phyloP scores from a whole-genome alignment of 768 basidiomycete species.

The Lactarius tabidus region DNA sequence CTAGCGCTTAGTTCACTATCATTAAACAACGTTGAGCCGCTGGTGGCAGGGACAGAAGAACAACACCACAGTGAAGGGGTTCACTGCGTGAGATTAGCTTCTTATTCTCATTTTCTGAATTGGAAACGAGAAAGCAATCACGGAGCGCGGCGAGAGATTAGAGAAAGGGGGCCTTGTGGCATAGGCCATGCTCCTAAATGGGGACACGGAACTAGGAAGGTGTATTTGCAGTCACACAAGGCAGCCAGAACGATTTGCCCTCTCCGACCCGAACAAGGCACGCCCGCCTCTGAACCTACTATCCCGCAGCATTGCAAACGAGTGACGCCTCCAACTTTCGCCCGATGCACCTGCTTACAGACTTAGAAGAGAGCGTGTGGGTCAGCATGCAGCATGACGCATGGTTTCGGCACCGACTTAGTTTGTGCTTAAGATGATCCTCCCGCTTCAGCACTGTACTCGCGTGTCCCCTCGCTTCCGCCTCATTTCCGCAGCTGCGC shows the following conservation, averaged over 20 bases:
- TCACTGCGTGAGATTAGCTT: not conserved
- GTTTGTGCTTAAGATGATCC: no score
- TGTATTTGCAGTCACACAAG: not conserved
- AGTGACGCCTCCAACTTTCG: not conserved
- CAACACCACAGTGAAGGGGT: not conserved
- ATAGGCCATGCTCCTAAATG: conserved; percentile 12
- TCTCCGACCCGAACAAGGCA: not conserved
- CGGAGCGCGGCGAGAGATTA: conserved; percentile 11
- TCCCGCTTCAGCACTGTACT: not conserved
- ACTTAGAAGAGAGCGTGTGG: not conserved
- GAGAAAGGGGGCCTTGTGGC: conserved; percentile 7
- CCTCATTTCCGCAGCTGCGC: not conserved
- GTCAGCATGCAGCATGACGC: not conserved
- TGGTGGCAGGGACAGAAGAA: not conserved
- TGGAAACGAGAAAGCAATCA: conserved; percentile 9
- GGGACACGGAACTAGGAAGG: conserved; percentile 16
- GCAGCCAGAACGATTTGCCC: conserved; percentile 7
- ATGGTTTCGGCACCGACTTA: not conserved
- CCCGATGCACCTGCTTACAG: no score
- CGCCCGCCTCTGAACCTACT: not conserved
- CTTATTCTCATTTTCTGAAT: not conserved
- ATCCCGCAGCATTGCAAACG: not conserved
- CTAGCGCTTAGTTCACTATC: not conserved
- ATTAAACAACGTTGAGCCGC: not conserved
- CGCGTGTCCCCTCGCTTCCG: not conserved